Evolutionary conservation across 345 rosid genomes (phyloP), one percentile per base, ranked within the genome.

Genomic region (Populus ilicifolia): DNA sequence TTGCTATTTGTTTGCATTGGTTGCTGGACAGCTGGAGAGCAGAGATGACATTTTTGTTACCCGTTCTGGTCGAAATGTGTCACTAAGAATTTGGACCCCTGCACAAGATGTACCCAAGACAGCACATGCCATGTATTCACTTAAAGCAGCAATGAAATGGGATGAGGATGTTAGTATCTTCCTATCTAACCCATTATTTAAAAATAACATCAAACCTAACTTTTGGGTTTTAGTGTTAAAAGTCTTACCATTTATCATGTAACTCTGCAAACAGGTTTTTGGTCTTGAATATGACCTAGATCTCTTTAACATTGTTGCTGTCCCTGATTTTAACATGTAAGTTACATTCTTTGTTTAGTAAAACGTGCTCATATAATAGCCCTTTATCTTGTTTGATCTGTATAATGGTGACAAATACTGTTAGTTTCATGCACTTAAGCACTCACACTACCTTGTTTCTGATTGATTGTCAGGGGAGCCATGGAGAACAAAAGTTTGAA

Each of bases 401-500:
- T 52, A 30, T 77, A 11, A 68, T 69, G 69, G 52, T 52, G 48
- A 64, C n/a, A 73, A 75, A 64, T 64, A 30, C 63, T 12, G 36
- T 69, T 71, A 56, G 13, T 36, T 27, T 68, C 72, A 63, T 44
- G 38, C 46, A 35, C 54, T 69, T 6, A 23, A 29, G 20, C 27
- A 65, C 35, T 43, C 30, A 43, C 64, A 56, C 13, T 27, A 18
- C 69, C 27, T 38, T n/a, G 2, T 18, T 70, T 43, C 36, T 73
- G 13, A 35, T 73, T 46, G 16, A 72, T 86, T 86, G 67, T 70
- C 86, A 94, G 99, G 98, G 99, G 99, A 85, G 99, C 99, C 78
- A 96, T 91, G 99, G 99, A 96, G 82, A 96, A 94, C 88, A 96
- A 96, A 87, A 96, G 99, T 89, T 85, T 96, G 80, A 96, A 96